phyloP scores from a whole-genome alignment of 1,139 yeast genomes.

The Saccharomyces hybrid region DNA sequence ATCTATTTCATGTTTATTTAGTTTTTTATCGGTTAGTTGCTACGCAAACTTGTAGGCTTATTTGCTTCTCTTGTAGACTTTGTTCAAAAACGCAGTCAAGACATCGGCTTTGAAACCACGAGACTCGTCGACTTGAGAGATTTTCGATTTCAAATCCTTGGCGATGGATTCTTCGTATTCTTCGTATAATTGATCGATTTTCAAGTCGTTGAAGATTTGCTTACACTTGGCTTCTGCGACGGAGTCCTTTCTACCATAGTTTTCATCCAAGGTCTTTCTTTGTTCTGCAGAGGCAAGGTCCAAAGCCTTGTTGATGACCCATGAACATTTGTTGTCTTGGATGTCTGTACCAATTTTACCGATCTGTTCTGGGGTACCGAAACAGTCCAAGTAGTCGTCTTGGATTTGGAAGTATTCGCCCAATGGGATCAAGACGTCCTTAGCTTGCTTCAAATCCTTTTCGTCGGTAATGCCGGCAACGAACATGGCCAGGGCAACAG shows the following conservation, averaged over 20 bases:
- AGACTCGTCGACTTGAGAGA: slow-evolving; percentile 70
- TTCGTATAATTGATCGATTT: slow-evolving; percentile 60
- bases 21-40: neutral
- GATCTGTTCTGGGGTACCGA: slow-evolving; percentile 93
- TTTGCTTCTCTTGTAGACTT: slow-evolving; percentile 90
- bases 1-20: neutral
- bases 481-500: slow-evolving; percentile 94
- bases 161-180: slow-evolving; percentile 80
- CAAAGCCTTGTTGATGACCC: slow-evolving; percentile 94
- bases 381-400: slow-evolving; percentile 94
- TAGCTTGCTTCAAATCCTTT: slow-evolving; percentile 78
- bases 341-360: slow-evolving; percentile 99
- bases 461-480: slow-evolving; percentile 72
- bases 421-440: slow-evolving; percentile 80
- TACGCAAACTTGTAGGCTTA: slow-evolving; percentile 26
- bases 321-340: slow-evolving; percentile 96
- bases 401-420: slow-evolving; percentile 99
- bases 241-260: slow-evolving; percentile 81
- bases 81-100: slow-evolving; percentile 71
- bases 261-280: slow-evolving; percentile 70
- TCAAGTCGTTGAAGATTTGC: slow-evolving; percentile 64
- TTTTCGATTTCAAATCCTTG: slow-evolving; percentile 52
- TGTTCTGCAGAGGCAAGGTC: slow-evolving; percentile 72
- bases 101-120: slow-evolving; percentile 88
- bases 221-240: slow-evolving; percentile 65